Percentiles rank a stretch among this genome's conserved stretches.
Evolutionary conservation across 331 rosid genomes (phyloP).

Genomic region (Quercus lobata): DNA sequence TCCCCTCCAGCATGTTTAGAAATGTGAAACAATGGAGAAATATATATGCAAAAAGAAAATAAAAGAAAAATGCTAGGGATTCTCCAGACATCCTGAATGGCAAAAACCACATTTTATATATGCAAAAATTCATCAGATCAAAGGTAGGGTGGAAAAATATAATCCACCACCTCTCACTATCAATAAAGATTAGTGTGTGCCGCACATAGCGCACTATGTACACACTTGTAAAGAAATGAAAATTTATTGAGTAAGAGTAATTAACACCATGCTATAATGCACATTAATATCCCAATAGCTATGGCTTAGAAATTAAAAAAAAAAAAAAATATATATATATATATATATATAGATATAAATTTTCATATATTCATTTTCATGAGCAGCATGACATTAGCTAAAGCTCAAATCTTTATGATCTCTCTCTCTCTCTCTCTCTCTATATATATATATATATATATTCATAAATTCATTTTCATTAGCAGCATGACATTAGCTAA

Average conservation of each 20-base stretch:
- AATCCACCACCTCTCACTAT: not conserved
- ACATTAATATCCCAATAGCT: not conserved
- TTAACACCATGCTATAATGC: too few species aligned
- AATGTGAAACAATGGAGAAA: conserved; percentile 85
- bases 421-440: too few species aligned
- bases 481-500: not conserved
- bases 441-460: not conserved
- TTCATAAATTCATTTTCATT: not conserved
- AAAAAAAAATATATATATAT: not conserved
- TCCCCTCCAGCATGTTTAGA: conserved; percentile 59
- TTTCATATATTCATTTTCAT: not conserved
- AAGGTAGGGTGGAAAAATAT: not conserved
- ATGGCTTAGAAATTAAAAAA: too few species aligned
- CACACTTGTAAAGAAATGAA: not conserved
- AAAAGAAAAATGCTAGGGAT: not conserved
- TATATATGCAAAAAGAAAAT: conserved; percentile 17
- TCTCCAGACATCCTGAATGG: not conserved
- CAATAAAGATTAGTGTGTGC: not conserved
- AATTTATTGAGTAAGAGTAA: not conserved
- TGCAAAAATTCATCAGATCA: not conserved
- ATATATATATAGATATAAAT: too few species aligned
- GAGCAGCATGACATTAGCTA: not conserved
- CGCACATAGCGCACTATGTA: not conserved
- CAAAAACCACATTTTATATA: not conserved
- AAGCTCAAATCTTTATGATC: not conserved